Conservation (phyloP, 2,329 filamentous ascomycete genomes). For the Talaromyces sp. region DNA sequence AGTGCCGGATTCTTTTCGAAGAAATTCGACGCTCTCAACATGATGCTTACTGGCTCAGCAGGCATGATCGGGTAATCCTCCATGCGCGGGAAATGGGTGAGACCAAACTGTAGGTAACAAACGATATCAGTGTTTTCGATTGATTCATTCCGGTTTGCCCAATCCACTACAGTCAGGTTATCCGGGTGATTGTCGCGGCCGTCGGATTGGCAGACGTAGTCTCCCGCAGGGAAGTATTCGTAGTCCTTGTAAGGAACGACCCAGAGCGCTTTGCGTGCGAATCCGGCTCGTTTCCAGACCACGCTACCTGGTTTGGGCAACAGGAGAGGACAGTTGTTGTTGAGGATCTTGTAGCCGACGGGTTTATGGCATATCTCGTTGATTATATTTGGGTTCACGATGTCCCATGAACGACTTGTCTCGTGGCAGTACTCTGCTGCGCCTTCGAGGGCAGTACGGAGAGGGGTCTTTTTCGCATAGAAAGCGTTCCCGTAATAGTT, state of each 20-base stretch:
- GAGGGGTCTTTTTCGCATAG: constrained; percentile 77
- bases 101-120: constrained; percentile 55
- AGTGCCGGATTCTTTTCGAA: constrained; percentile 57
- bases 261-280: constrained; percentile 80
- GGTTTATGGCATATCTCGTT: constrained; percentile 84
- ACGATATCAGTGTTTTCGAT: constrained; percentile 57
- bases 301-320: constrained; percentile 75
- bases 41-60: constrained; percentile 55
- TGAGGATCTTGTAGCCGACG: constrained; percentile 82
- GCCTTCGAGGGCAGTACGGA: constrained; percentile 64
- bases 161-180: constrained; percentile 44
- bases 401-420: constrained; percentile 86
- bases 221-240: constrained; percentile 58
- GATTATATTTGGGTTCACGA: constrained; percentile 74
- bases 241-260: constrained; percentile 58
- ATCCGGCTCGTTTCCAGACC: constrained; percentile 85
- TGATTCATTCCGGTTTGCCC: constrained; percentile 45
- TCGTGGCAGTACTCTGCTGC: constrained; percentile 76
- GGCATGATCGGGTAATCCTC: constrained; percentile 61
- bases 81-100: constrained; percentile 50
- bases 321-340: constrained; percentile 72
- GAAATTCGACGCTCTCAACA: constrained; percentile 58
- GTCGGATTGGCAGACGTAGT: constrained; percentile 59
- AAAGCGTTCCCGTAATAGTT: constrained; percentile 91
- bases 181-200: constrained; percentile 21